phyloP scores from a whole-genome alignment of 1,284 basidiomycete genomes.

The Cryptococcus depauperatus region DNA sequence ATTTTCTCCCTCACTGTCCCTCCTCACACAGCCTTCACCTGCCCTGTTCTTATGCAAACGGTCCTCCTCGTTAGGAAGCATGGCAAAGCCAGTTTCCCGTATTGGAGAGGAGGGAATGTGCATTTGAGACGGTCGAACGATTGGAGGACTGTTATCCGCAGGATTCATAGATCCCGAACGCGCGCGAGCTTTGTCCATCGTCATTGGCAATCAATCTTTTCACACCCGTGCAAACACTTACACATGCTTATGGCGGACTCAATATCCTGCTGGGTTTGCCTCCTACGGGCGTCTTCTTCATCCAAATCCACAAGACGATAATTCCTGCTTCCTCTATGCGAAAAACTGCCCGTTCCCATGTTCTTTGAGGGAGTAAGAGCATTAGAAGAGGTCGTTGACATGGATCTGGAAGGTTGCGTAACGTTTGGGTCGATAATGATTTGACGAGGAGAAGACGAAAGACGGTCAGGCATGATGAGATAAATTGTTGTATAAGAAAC shows the following conservation, averaged over 20 bases:
- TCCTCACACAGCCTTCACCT: conserved; percentile 11
- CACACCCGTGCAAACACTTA: conserved; percentile 2
- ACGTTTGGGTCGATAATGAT: conserved; percentile 11
- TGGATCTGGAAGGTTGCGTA: conserved; percentile 4
- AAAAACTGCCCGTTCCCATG: neutral
- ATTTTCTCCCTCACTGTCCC: conserved; percentile 11
- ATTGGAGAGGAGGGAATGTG: conserved; percentile 33
- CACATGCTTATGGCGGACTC: conserved; percentile 21
- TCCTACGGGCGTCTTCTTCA: conserved; percentile 16
- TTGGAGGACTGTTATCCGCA: conserved; percentile 15
- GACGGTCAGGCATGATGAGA: conserved; percentile 10
- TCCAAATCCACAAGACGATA: conserved; percentile 7
- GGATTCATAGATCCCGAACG: conserved; percentile 14
- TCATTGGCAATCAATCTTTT: neutral
- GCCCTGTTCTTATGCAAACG: conserved; percentile 12
- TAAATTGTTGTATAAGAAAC: neutral
- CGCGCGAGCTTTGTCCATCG: conserved; percentile 12
- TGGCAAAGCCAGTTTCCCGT: conserved; percentile 41
- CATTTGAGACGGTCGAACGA: conserved; percentile 12
- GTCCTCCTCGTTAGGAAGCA: conserved; percentile 44
- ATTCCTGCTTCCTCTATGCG: conserved; percentile 8
- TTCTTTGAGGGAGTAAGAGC: conserved; percentile 9
- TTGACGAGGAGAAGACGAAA: conserved; percentile 12
- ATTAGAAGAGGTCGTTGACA: conserved; percentile 10
- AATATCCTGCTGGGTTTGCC: conserved; percentile 20